Percentiles rank a stretch among this genome's conserved stretches.
Evolutionary conservation across 2,329 filamentous ascomycete genomes (phyloP).

Genomic region (Penicillium sumatraense): DNA sequence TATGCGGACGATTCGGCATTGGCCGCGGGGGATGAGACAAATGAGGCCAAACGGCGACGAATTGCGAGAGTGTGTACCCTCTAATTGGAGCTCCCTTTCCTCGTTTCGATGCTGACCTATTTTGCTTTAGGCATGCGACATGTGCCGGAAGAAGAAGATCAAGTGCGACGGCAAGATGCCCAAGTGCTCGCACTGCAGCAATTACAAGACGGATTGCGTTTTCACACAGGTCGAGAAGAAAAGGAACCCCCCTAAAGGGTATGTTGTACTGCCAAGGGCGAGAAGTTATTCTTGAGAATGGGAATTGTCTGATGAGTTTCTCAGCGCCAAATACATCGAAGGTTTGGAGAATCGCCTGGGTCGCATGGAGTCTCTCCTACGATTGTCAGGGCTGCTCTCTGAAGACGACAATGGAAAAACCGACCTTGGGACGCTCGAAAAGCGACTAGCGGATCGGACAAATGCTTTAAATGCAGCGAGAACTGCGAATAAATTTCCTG

Average conservation of each 20-base stretch:
- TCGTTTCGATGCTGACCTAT: conserved; percentile 5
- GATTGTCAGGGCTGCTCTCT: conserved; percentile 81
- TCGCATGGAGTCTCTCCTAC: conserved; percentile 92
- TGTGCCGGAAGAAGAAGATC: conserved; percentile 92
- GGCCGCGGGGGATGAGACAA: conserved; percentile 58
- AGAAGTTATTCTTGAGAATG: not conserved
- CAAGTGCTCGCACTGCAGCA: conserved; percentile 91
- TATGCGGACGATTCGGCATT: conserved; percentile 51
- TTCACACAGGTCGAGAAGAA: conserved; percentile 99
- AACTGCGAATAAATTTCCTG: conserved; percentile 34
- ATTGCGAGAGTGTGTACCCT: conserved; percentile 74
- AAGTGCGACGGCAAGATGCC: conserved; percentile 98
- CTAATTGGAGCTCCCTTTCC: not conserved
- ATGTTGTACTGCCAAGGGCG: conserved; percentile 37
- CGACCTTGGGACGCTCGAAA: conserved; percentile 87
- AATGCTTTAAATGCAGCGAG: conserved; percentile 43
- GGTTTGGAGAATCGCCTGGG: conserved; percentile 90
- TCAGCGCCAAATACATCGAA: conserved; percentile 94
- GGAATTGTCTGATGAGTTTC: conserved; percentile 19
- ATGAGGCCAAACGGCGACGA: conserved; percentile 84
- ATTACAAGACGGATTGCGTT: conserved; percentile 97
- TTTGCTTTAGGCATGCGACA: conserved; percentile 76
- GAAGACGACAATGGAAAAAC: conserved; percentile 85
- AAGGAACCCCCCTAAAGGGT: conserved; percentile 95
- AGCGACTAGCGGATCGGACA: conserved; percentile 63